Conservation (phyloP, 2,329 filamentous ascomycete genomes). For the Grosmannia penicillata region DNA sequence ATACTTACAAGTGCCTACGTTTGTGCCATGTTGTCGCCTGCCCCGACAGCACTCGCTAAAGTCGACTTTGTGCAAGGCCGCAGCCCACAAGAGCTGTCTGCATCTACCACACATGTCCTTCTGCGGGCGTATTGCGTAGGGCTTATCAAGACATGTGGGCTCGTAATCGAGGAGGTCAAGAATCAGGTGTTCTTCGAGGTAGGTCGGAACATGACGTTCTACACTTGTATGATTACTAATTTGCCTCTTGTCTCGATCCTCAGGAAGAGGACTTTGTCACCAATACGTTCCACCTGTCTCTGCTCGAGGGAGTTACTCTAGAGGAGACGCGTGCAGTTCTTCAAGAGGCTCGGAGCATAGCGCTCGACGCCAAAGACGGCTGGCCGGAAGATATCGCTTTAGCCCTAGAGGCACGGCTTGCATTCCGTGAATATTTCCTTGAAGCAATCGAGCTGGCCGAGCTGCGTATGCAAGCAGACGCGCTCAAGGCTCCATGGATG, state of each 20-base stretch:
- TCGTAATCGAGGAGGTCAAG: conserved; percentile 62
- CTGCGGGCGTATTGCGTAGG: conserved; percentile 77
- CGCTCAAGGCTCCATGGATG: conserved; percentile 35
- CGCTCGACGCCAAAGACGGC: conserved; percentile 25
- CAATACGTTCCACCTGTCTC: conserved; percentile 69
- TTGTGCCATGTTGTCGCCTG: conserved; percentile 63
- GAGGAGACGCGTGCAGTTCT: conserved; percentile 40
- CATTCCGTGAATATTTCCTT: conserved; percentile 51
- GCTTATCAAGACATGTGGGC: conserved; percentile 67
- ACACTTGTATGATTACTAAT: background rate
- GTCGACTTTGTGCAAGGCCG: conserved; percentile 42
- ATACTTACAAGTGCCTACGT: conserved; percentile 87
- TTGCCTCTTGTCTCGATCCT: background rate
- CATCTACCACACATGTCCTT: conserved; percentile 30
- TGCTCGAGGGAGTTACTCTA: conserved; percentile 51
- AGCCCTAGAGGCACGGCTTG: conserved; percentile 51
- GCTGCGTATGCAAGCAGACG: conserved; percentile 28
- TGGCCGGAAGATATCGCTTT: conserved; percentile 25
- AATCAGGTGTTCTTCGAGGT: conserved; percentile 87
- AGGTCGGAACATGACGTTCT: conserved; percentile 11
- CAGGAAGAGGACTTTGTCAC: conserved; percentile 97
- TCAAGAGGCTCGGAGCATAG: conserved; percentile 34
- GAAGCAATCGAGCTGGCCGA: conserved; percentile 33
- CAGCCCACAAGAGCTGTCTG: conserved; percentile 23
- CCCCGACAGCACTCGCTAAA: conserved; percentile 46